Base-by-base conservation (phyloP, 148 eudicot genomes). In the Rhododendron ferrugineum region DNA sequence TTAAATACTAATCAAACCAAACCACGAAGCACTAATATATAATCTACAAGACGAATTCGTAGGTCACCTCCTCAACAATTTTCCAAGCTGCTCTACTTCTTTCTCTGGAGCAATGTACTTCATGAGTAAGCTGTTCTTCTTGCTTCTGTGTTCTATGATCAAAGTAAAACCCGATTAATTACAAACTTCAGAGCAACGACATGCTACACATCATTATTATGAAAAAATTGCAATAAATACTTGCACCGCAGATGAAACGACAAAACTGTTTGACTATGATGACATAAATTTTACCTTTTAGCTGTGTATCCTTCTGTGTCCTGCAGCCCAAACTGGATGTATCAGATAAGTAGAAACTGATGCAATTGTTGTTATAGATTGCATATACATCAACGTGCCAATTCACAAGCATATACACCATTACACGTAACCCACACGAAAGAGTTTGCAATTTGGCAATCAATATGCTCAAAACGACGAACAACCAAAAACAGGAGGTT, bases 31-130 rank as follows among this genome's bases (percentile, higher is more conserved):
- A 72, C 75, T 34, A 80, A 81, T 77, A 84, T 2, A 4, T 34
- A 82, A 82, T 85, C 56, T 10, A 49, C 37, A 40, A 34, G 84
- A 4, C 79, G 10, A 64, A 78, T 83, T 37, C 5, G 13, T 8
- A 44, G 8, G 11, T 58, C 10, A 95, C 98, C 96, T 94, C 91
- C 80, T 95, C 96, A 28, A 92, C 90, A 40, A 91, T 88, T 89
- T 93, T 93, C 97, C 95, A 93, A 50, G 98, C 98, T 16, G 95
- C 94, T 84, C 95, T 90, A 86, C 98, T 96, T 90, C 98, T 92
- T 86, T 93, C 94, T 88, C 98, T 91, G 58, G 98, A 94, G 87
- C 98, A 96, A 91, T 96, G 98, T 83, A 96, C 84, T 89, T 94
- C 98, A 86, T 84, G 90, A 73, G 75, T 78, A 78, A 82, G 91